Percentiles rank a stretch among this genome's conserved stretches.
phyloP scores from a whole-genome alignment of 2,329 filamentous ascomycete species.

The Rachicladosporium sp. region DNA sequence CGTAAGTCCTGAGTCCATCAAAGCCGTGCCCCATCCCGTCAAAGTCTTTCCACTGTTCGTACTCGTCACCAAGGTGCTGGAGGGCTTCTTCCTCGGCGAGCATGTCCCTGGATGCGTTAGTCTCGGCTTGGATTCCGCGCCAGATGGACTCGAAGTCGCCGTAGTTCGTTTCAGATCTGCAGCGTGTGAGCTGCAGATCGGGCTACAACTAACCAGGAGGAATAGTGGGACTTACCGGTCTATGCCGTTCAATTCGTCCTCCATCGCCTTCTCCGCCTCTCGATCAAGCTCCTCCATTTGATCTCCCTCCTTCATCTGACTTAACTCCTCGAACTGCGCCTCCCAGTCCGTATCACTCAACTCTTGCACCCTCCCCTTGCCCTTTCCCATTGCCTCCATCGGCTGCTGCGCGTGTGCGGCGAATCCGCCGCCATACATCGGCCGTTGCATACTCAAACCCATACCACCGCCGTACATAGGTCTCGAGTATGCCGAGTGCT shows the following conservation, averaged over 20 bases:
- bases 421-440: slow-evolving; percentile 38
- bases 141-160: slow-evolving; percentile 86
- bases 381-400: slow-evolving; percentile 49
- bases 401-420: slow-evolving; percentile 24
- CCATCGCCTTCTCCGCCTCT: slow-evolving; percentile 62
- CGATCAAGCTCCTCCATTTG: slow-evolving; percentile 40
- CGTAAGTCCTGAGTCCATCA: slow-evolving; percentile 32
- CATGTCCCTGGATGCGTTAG: slow-evolving; percentile 53
- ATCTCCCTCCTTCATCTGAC: slow-evolving; percentile 48
- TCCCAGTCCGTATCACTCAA: slow-evolving; percentile 92
- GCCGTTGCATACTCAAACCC: slow-evolving; percentile 19
- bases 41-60: slow-evolving; percentile 69
- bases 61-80: slow-evolving; percentile 58
- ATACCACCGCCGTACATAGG: slow-evolving; percentile 46
- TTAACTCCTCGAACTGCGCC: slow-evolving; percentile 85
- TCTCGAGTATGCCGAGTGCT: slow-evolving; percentile 38
- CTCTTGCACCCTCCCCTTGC: slow-evolving; percentile 72
- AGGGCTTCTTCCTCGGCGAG: slow-evolving; percentile 52
- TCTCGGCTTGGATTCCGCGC: slow-evolving; percentile 66
- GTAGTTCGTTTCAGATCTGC: slow-evolving; percentile 56
- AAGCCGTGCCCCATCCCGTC: slow-evolving; percentile 56
- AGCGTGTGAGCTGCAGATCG: slow-evolving; percentile 5
- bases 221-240: slow-evolving; percentile 56
- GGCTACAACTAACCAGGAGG: neutral
- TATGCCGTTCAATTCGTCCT: slow-evolving; percentile 77